Base-by-base conservation (phyloP, 139 green algal species). In the Micractinium conductrix region DNA sequence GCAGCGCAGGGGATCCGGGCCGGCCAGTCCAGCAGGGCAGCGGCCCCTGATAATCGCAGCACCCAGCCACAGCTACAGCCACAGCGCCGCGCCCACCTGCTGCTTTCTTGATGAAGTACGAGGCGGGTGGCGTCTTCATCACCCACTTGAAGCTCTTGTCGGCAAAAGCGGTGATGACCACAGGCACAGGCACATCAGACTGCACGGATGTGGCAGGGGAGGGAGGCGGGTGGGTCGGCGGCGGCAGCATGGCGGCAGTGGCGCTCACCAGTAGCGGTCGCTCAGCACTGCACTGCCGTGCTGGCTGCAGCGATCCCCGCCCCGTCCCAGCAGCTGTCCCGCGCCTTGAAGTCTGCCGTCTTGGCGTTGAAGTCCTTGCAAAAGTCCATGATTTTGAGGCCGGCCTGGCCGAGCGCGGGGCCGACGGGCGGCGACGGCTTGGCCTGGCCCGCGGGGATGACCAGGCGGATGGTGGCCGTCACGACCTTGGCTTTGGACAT, bases 321-420 rank as follows among this genome's bases (percentile, higher is more conserved):
- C n/a, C 5, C 67, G 28, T 45, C 37, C 37, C 40, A 17, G 22
- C 65, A 68, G 33, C 26, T 30, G 10, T 35, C 22, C 0, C 70
- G 26, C 33, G 95, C 93, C 87, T 94, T 94, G 74, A 97, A 92
- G 58, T 96, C 86, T 33, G 93, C 89, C 28, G 97, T 99, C 68
- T 96, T 95, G 24, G 95, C 97, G 84, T 99, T 99, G 90, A 99
- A 99, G 50, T 99, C 97, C 48, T 99, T 99, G 92, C 97, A 99
- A 75, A 99, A 99, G 1, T 92, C 90, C 96, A 99, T 99, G 85
- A 99, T 98, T 85, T 99, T 99, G 4, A 99, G 87, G 2, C 97
- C 97, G 4, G 97, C 96, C 85, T 98, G 95, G 16, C 97, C 97
- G 38, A 99, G 90, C 0, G 97, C 96, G 2, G 97, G 96, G 4